These are phyloP conservation scores for Gymnopus androsaceus DNA, from an alignment of 1,284 basidiomycete genomes.

Conservation along the genomic window DNA sequence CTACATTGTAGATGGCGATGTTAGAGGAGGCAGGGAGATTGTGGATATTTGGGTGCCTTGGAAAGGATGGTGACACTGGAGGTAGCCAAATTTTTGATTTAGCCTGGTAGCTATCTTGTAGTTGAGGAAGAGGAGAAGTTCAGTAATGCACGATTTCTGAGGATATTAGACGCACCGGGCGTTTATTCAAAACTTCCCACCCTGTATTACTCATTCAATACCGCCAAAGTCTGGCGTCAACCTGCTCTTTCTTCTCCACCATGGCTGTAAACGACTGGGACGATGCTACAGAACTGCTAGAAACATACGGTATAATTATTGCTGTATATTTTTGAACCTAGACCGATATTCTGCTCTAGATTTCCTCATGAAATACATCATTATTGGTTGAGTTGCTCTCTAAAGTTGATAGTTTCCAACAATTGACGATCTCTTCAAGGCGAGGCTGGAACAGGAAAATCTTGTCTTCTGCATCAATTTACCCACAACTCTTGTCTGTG, in stretches of 20 bases:
- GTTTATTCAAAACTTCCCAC: no score
- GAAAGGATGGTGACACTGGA: constrained; percentile 94
- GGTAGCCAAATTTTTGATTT: no score
- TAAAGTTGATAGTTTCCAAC: neutral
- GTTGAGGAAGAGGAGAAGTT: no score
- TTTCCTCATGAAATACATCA: constrained; percentile 96
- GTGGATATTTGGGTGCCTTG: constrained; percentile 88
- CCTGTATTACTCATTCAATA: no score
- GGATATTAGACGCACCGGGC: no score
- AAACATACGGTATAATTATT: constrained; percentile 79
- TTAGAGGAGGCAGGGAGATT: constrained; percentile 52
- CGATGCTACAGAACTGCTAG: constrained; percentile 86
- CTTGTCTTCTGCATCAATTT: constrained; percentile 93
- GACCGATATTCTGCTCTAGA: constrained; percentile 51
- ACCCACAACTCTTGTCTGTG: constrained; percentile 89
- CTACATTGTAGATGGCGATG: constrained; percentile 71
- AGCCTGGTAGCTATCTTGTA: no score
- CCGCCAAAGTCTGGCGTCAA: neutral
- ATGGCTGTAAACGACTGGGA: constrained; percentile 68
- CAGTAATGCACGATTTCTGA: no score
- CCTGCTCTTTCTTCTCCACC: neutral
- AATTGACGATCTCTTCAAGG: constrained; percentile 48
- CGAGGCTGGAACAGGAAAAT: constrained; percentile 96
- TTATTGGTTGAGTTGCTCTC: constrained; percentile 69
- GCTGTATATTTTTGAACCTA: constrained; percentile 1